Conservation (phyloP, 352 stramenopile genomes). For the Phytopythium cucurbitacearum region DNA sequence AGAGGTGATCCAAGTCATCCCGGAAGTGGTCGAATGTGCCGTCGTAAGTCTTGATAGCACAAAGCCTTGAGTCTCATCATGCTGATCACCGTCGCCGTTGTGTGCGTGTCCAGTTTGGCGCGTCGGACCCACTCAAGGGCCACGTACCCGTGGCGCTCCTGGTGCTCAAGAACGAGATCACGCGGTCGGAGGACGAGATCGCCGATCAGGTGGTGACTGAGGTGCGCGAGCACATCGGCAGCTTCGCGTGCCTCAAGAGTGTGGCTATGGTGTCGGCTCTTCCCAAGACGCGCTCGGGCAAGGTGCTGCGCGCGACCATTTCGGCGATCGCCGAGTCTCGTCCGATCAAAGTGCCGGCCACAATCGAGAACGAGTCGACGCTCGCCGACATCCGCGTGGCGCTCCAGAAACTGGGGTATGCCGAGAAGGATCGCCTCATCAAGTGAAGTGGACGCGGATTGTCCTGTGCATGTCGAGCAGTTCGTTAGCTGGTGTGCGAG, state of each 20-base stretch:
- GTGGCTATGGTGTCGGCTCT: conserved; percentile 91
- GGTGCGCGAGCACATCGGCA: conserved; percentile 92
- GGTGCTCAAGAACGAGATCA: conserved; percentile 24
- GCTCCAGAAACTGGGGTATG: conserved; percentile 31
- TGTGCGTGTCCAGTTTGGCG: conserved; percentile 25
- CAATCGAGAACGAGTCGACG: conserved; percentile 37
- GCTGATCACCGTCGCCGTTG: background rate
- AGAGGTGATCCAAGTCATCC: conserved; percentile 81
- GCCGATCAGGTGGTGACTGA: conserved; percentile 68
- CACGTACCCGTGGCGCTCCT: conserved; percentile 31
- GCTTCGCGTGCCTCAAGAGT: conserved; percentile 95
- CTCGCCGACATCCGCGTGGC: conserved; percentile 21
- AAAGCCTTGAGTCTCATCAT: background rate
- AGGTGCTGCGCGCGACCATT: conserved; percentile 93
- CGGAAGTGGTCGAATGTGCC: conserved; percentile 84
- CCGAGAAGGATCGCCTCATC: conserved; percentile 11
- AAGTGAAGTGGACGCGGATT: conserved; percentile 4
- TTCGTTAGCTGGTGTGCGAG: no score
- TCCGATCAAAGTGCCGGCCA: conserved; percentile 29
- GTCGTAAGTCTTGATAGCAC: conserved; percentile 35
- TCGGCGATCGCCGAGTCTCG: conserved; percentile 32
- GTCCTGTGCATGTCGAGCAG: background rate
- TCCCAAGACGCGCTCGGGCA: conserved; percentile 95
- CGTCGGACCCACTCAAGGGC: conserved; percentile 37
- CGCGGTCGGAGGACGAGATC: conserved; percentile 28